Conservation (phyloP, 805 yeast species). For the Zygosaccharomyces gambellarensis region DNA sequence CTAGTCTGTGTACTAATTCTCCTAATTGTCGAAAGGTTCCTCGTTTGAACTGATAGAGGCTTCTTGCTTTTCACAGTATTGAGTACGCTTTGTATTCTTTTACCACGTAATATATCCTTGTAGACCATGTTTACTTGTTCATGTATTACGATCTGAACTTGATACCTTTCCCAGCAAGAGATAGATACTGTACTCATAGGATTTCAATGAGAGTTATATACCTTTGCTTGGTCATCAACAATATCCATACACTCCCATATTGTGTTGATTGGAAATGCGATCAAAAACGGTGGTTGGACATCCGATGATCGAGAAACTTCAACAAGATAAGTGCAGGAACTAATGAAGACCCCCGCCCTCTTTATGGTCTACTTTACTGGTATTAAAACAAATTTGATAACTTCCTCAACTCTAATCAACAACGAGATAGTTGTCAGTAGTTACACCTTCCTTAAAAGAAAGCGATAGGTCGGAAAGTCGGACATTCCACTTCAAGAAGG, state of each 20-base stretch:
- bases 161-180: too few species aligned
- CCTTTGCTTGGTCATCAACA: background rate
- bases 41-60: background rate
- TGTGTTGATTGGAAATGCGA: background rate
- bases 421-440: background rate
- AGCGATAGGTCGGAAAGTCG: background rate
- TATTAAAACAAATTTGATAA: background rate
- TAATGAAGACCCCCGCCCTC: background rate
- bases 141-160: background rate
- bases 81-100: background rate
- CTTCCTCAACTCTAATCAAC: background rate
- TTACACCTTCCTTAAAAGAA: background rate
- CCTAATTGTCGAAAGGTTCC: background rate
- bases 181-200: too few species aligned
- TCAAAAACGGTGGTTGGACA: background rate
- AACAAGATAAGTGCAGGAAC: background rate
- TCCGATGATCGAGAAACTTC: background rate
- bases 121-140: background rate
- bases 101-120: background rate
- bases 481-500: background rate
- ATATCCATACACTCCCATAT: background rate
- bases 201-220: background rate
- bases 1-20: background rate
- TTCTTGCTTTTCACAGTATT: background rate
- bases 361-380: background rate